Conservation (phyloP, 2,329 filamentous ascomycete species). For the Trichoderma citrinoviride region DNA sequence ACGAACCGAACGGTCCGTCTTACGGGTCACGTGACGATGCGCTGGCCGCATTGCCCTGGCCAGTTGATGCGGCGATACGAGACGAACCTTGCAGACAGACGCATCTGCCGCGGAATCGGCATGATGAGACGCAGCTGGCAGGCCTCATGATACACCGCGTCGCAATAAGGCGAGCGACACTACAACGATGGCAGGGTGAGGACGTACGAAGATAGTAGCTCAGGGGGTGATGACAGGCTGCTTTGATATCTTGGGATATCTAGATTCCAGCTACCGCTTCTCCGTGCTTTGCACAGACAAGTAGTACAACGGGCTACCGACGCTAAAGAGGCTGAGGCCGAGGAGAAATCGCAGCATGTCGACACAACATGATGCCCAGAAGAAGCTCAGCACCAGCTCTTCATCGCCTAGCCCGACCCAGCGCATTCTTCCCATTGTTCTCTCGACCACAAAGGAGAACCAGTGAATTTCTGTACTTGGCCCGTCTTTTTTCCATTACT, state of each 20-base stretch:
- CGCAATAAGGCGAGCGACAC: background rate
- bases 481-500: background rate
- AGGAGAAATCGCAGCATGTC: background rate
- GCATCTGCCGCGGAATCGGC: background rate
- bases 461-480: background rate
- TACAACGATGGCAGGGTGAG: background rate
- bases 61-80: background rate
- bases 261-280: no score
- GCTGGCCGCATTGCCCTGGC: background rate
- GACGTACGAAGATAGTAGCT: no score
- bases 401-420: background rate
- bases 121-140: no score
- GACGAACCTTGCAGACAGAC: background rate
- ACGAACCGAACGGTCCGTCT: background rate
- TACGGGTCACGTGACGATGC: slow-evolving; percentile 1
- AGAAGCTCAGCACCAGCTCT: background rate
- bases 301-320: background rate
- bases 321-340: background rate
- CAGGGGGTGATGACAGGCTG: background rate
- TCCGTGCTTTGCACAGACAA: no score
- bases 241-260: no score
- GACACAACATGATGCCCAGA: background rate
- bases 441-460: background rate
- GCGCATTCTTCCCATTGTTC: no score
- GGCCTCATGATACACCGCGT: no score